phyloP scores from a whole-genome alignment of 805 yeast species.

The Wickerhamiella cacticola region DNA sequence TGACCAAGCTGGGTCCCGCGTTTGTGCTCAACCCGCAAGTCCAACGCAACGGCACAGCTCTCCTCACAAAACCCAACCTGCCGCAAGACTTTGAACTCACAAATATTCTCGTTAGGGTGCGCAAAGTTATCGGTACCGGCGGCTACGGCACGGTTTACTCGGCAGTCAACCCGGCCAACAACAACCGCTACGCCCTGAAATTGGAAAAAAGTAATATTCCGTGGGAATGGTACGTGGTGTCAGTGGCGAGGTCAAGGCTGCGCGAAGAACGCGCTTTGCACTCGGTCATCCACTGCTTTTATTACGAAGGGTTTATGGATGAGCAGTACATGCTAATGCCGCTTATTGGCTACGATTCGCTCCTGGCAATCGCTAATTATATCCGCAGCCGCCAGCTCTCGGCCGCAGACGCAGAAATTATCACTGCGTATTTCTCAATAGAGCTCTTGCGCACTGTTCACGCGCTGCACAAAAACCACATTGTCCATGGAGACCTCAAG shows the following conservation, averaged over 20 bases:
- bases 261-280: conserved; percentile 21
- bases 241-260: conserved; percentile 38
- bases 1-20: conserved; percentile 1
- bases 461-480: conserved; percentile 48
- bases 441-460: conserved; percentile 52
- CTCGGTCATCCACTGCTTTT: conserved; percentile 40
- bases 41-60: background rate
- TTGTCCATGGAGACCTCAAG: conserved; percentile 76
- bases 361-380: conserved; percentile 51
- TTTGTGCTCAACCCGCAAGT: background rate
- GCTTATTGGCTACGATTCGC: conserved; percentile 57
- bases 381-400: conserved; percentile 26
- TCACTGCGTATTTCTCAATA: conserved; percentile 50
- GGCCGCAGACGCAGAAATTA: conserved; percentile 39
- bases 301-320: conserved; percentile 46
- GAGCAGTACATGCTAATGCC: conserved; percentile 59
- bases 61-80: conserved; percentile 1
- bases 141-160: conserved; percentile 68
- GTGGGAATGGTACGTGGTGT: conserved; percentile 75
- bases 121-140: conserved; percentile 56
- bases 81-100: conserved; percentile 2
- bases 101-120: conserved; percentile 7
- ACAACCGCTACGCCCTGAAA: conserved; percentile 57
- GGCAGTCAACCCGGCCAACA: conserved; percentile 42
- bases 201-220: conserved; percentile 45